Evolutionary conservation across 1,139 yeast species (phyloP), one percentile per base, ranked within the genome.

Genomic region (Suhomyces yuchorum): DNA sequence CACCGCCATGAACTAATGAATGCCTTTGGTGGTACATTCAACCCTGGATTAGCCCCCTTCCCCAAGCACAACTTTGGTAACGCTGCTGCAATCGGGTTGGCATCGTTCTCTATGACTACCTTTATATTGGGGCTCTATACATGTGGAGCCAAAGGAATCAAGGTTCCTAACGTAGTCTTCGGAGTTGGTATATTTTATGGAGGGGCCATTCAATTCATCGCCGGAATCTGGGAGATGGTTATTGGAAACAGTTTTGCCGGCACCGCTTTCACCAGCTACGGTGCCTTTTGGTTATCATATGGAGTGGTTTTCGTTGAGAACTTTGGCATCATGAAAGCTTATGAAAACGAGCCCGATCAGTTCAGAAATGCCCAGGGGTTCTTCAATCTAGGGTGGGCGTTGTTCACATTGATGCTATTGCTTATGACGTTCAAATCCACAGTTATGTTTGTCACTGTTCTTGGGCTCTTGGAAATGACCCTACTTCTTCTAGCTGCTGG

Each of bases 51-150:
- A 19, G 28, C 39, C 6, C 80, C 83, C 26, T 81, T 86, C 30
- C 84, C 95, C 30, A 72, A 77, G 40, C 82, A 87, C 64, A 77
- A 83, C 65, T 84, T 88, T 64, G 47, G 40, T 3, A 89, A 89
- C 66, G 95, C 96, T 36, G 87, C 93, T 43, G 96, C 96, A 2
- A 73, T 90, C 45, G 97, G 96, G 12, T 74, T 90, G 52, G 78
- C 83, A 42, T 93, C 89, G 4, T 89, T 90, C 62, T 96, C 96
- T 7, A 71, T 89, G 56, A 87, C 96, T 14, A 87, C 96, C 4
- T 87, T 90, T 66, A 87, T 88, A 8, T 73, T 89, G 40, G 83
- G 92, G 4, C 68, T 90, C 60, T 71, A 66, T 52, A 73, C 72
- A 51, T 56, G 60, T 47, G 73, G 62, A 24, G 87, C 88, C 8